Conservation (phyloP, 805 yeast species). For the Candida boidinii region DNA sequence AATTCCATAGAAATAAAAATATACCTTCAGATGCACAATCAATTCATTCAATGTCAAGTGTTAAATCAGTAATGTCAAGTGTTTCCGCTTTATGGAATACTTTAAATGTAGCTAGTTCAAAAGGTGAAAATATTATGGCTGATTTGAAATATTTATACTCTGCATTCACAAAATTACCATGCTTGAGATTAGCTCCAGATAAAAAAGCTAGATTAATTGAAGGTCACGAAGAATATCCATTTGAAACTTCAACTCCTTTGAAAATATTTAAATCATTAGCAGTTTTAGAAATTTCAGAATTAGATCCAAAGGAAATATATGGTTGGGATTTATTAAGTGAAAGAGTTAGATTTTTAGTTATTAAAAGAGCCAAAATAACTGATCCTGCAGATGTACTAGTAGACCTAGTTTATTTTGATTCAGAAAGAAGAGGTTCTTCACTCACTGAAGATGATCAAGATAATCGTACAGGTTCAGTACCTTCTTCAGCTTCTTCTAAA, state of each 20-base stretch:
- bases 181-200: conserved; percentile 52
- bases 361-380: conserved; percentile 40
- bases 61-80: conserved; percentile 42
- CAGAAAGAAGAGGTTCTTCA: conserved; percentile 19
- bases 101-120: conserved; percentile 30
- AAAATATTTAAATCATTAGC: conserved; percentile 51
- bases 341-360: conserved; percentile 43
- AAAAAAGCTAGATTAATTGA: conserved; percentile 47
- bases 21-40: conserved; percentile 32
- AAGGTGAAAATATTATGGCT: conserved; percentile 28
- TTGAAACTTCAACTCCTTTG: conserved; percentile 63
- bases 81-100: conserved; percentile 33
- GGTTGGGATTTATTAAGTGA: conserved; percentile 58
- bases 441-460: conserved; percentile 14
- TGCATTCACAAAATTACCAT: conserved; percentile 59
- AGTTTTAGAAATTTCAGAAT: conserved; percentile 49
- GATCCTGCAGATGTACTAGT: conserved; percentile 46
- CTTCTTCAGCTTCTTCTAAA: conserved; percentile 15
- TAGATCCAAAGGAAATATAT: conserved; percentile 55
- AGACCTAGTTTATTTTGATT: conserved; percentile 45
- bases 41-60: conserved; percentile 49
- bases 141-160: conserved; percentile 51
- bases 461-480: conserved; percentile 7
- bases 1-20: conserved; percentile 32
- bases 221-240: conserved; percentile 63